phyloP scores from a whole-genome alignment of 768 basidiomycete species.

The Roridomyces roridus region DNA sequence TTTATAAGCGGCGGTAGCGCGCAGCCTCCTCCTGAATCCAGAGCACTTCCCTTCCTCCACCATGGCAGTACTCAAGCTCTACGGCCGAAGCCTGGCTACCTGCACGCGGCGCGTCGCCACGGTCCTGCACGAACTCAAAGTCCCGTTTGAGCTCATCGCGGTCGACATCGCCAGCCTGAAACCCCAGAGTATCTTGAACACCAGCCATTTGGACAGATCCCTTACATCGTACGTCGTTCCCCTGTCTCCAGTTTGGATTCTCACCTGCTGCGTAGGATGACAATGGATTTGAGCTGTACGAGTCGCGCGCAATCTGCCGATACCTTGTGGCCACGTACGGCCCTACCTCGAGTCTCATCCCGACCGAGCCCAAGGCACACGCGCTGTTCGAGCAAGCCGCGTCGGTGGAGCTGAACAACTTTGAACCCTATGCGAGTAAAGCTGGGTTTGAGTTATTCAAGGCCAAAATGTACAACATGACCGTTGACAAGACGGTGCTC shows the following conservation, averaged over 20 bases:
- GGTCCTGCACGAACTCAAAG: constrained; percentile 15
- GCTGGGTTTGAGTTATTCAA: neutral
- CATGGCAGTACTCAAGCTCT: constrained; percentile 18
- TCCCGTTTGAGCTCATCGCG: constrained; percentile 23
- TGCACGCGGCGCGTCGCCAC: constrained; percentile 16
- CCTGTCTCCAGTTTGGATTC: neutral
- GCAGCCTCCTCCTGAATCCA: no score
- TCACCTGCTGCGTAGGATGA: constrained; percentile 36
- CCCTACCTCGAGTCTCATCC: constrained; percentile 47
- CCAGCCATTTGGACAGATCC: constrained; percentile 58
- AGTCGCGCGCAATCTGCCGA: no score
- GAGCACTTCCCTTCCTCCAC: no score
- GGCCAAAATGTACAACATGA: constrained; percentile 9
- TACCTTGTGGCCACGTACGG: constrained; percentile 51
- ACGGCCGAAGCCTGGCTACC: constrained; percentile 3
- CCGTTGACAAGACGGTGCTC: constrained; percentile 30
- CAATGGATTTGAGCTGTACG: constrained; percentile 54
- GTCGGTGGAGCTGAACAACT: constrained; percentile 8
- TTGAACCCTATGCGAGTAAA: constrained; percentile 3
- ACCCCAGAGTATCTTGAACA: constrained; percentile 29
- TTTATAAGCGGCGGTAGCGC: no score
- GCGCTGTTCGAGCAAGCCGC: constrained; percentile 36
- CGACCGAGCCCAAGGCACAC: constrained; percentile 25
- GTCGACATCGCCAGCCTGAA: constrained; percentile 42
- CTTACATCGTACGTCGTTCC: neutral